Conservation (phyloP, 352 stramenopile species). For the Phytophthora sp. region DNA sequence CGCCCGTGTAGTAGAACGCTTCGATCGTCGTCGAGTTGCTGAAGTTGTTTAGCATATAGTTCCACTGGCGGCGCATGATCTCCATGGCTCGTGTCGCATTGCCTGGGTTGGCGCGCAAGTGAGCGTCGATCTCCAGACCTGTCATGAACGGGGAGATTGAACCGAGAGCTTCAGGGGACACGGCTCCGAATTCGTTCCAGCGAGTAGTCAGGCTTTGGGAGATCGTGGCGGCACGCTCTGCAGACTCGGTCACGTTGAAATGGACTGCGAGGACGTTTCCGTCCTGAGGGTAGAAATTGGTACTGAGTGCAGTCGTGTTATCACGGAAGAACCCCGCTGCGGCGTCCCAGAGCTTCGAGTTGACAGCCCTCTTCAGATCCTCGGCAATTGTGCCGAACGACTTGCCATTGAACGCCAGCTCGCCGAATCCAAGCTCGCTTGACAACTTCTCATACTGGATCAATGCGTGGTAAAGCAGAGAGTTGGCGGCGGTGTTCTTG, state of each 20-base stretch:
- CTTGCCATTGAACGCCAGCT: slow-evolving; percentile 23
- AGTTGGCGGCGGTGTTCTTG: slow-evolving; percentile 49
- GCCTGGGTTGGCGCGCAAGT: slow-evolving; percentile 28
- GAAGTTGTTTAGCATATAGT: slow-evolving; percentile 44
- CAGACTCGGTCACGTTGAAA: slow-evolving; percentile 36
- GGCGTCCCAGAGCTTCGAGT: slow-evolving; percentile 39
- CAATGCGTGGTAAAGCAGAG: slow-evolving; percentile 38
- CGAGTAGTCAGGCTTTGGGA: slow-evolving; percentile 20
- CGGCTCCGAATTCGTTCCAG: slow-evolving; percentile 41
- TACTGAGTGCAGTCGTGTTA: slow-evolving; percentile 34
- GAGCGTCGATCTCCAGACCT: slow-evolving; percentile 36
- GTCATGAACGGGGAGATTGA: slow-evolving; percentile 44
- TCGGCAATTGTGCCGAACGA: slow-evolving; percentile 23
- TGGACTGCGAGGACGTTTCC: slow-evolving; percentile 37
- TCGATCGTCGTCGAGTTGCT: slow-evolving; percentile 47
- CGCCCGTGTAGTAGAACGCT: slow-evolving; percentile 39
- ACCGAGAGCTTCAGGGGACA: slow-evolving; percentile 33
- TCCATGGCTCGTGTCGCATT: slow-evolving; percentile 30
- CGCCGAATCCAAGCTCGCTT: slow-evolving; percentile 3
- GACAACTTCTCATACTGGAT: slow-evolving; percentile 19
- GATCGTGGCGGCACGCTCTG: slow-evolving; percentile 18
- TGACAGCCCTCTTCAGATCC: slow-evolving; percentile 31
- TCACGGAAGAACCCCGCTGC: slow-evolving; percentile 27
- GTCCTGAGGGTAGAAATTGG: slow-evolving; percentile 31
- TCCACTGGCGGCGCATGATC: slow-evolving; percentile 42